Conservation (phyloP, 345 rosid species). For the Aquilaria yunnanensis region DNA sequence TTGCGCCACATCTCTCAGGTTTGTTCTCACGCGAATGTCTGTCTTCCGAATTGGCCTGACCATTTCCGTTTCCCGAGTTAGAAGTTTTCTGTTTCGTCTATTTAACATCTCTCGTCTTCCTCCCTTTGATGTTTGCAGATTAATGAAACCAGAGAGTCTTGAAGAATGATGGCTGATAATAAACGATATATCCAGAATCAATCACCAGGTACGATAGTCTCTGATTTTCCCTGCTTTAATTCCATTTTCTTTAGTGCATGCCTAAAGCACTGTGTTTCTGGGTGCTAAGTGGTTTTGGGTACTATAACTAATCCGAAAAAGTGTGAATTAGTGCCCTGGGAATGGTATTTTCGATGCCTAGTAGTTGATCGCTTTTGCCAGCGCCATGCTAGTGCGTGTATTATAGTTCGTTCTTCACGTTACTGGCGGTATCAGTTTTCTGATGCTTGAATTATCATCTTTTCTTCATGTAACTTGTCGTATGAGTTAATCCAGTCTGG, state of each 20-base stretch:
- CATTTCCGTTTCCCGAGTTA: too few relatives aligned
- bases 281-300: too few relatives aligned
- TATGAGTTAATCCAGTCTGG: neutral
- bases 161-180: constrained; percentile 31
- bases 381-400: neutral
- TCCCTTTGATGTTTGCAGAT: too few relatives aligned
- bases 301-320: too few relatives aligned
- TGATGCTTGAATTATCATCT: neutral
- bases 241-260: neutral
- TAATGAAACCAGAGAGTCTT: constrained; percentile 19
- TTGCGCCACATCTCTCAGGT: too few relatives aligned
- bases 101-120: too few relatives aligned
- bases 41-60: too few relatives aligned
- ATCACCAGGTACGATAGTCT: constrained; percentile 22
- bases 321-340: too few relatives aligned
- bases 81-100: too few relatives aligned
- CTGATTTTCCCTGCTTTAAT: neutral
- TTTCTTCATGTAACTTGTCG: neutral
- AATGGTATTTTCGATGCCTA: too few relatives aligned
- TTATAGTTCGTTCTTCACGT: neutral
- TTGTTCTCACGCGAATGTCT: too few relatives aligned
- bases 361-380: neutral
- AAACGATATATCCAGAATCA: constrained; percentile 29
- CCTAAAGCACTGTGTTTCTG: neutral
- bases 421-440: neutral